phyloP scores from a whole-genome alignment of 305 asterid species.

The Lippia alba region DNA sequence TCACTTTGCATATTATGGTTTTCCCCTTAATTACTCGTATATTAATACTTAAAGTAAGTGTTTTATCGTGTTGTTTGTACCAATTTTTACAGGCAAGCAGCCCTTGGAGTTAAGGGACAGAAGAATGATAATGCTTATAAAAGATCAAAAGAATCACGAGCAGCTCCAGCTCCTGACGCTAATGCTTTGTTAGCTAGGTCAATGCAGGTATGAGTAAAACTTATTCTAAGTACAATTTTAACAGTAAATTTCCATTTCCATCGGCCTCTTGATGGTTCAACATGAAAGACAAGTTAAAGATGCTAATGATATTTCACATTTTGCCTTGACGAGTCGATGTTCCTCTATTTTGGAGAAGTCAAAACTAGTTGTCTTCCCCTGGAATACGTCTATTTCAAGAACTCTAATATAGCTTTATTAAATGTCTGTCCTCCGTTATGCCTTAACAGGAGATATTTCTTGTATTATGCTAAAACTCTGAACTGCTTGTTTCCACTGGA shows the following conservation, averaged over 20 bases:
- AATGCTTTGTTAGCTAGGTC: constrained; percentile 50
- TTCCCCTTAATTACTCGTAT: constrained; percentile 7
- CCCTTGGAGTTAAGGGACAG: constrained; percentile 49
- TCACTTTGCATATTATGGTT: constrained; percentile 1
- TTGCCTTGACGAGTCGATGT: background rate
- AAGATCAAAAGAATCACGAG: constrained; percentile 49
- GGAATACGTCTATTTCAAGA: background rate
- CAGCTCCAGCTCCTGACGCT: constrained; percentile 52
- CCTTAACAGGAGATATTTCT: background rate
- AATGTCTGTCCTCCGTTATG: background rate
- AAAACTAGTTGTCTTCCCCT: background rate
- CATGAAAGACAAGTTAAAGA: background rate
- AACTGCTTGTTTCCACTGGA: too few relatives aligned
- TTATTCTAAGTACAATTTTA: constrained; percentile 2
- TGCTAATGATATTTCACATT: constrained; percentile 13
- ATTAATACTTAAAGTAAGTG: background rate
- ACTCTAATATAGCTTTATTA: background rate
- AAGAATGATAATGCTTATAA: constrained; percentile 43
- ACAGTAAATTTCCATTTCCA: background rate
- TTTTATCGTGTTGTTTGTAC: constrained; percentile 33
- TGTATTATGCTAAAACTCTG: background rate
- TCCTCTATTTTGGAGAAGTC: constrained; percentile 17
- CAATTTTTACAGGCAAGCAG: constrained; percentile 58
- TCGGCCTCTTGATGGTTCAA: constrained; percentile 3
- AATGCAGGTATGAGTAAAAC: constrained; percentile 50